A percentile compares a stretch with the other conserved stretches of the same genome.
These are phyloP conservation scores for Cavenderia fasciculata DNA, from an alignment of 78 protist genomes.

Conservation along the genomic window DNA sequence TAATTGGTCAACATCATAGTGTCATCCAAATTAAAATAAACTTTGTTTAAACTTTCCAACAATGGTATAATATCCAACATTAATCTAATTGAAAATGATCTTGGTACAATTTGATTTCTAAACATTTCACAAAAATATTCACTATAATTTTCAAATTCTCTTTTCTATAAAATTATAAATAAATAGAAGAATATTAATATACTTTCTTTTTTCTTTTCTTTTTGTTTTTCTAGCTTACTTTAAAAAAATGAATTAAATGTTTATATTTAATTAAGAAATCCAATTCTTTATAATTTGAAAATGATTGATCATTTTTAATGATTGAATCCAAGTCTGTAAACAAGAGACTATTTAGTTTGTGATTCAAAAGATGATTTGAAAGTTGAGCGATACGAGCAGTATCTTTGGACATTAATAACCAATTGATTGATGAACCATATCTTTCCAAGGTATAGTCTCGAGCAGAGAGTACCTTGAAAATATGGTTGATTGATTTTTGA, in stretches of 20 bases:
- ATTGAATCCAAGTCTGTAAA: slow-evolving; percentile 52
- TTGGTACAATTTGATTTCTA: slow-evolving; percentile 47
- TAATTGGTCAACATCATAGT: slow-evolving; percentile 2
- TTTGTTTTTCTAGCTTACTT: too few relatives aligned
- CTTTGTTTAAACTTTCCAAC: slow-evolving; percentile 21
- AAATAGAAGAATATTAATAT: not conserved
- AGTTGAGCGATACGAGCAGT: slow-evolving; percentile 8
- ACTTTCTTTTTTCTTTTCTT: too few relatives aligned
- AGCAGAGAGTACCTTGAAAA: slow-evolving; percentile 5
- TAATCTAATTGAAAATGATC: slow-evolving; percentile 39
- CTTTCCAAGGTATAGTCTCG: slow-evolving; percentile 41
- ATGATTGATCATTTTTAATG: slow-evolving; percentile 6
- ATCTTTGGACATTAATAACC: slow-evolving; percentile 45
- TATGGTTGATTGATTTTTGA: not conserved
- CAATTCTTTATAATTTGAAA: slow-evolving; percentile 31
- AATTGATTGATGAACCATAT: slow-evolving; percentile 51
- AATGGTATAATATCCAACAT: slow-evolving; percentile 41
- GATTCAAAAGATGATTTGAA: slow-evolving; percentile 5
- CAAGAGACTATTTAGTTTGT: slow-evolving; percentile 25
- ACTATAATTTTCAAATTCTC: slow-evolving; percentile 51
- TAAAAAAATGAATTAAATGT: slow-evolving; percentile 44
- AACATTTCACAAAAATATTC: slow-evolving; percentile 37
- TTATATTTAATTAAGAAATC: slow-evolving; percentile 53
- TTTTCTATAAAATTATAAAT: not conserved
- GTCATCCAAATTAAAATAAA: slow-evolving; percentile 40